Base-by-base conservation (phyloP, 805 yeast genomes). In the Ogataea salicorniae region DNA sequence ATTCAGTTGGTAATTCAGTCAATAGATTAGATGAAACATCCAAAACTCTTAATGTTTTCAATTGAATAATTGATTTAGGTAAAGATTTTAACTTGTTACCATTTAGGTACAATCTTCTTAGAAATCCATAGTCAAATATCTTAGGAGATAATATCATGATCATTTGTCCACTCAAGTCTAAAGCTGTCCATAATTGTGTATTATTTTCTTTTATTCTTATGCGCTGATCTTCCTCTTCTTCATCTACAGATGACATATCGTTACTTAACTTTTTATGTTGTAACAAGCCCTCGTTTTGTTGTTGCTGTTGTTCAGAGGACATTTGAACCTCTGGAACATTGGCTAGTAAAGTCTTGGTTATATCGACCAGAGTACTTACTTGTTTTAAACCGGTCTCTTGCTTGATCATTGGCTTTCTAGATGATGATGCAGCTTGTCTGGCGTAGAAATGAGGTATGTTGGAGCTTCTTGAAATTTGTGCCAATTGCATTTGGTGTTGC, bases 151-250 rank as follows among this genome's bases (percentile, higher is more conserved):
- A 55, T 48, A 79, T 76, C 52, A 80, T 72, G 45, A 94, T 73
- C 34, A 92, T 87, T 66, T 94, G 95, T 50, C 97, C 97, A 54
- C 95, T 82, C 54, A 92, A 72, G 69, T 94, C 99, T 54, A 94
- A 72, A 6, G 91, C 92, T 46, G 95, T 86, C 99, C 99, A 94
- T 61, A 87, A 76, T 69, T 91, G 97, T 50, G 83, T 84, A 35
- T 85, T 81, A 60, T 75, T 73, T 26, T 80, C 76, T 52, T 74
- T 75, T 35, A 73, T 67, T 66, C 82, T 74, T 69, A 81, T 76
- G 64, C 85, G 70, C 62, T 82, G 81, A 58, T 79, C 83, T 60
- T 82, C 84, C 57, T 79, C 81, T 59, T 82, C 85, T 58, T 84
- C 87, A 50, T 74, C 70, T 41, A 74, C 72, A 16, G 70, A 26